These are phyloP conservation scores for Xylaria sp. DNA, from an alignment of 2,329 filamentous ascomycete species.

Conservation along the genomic window DNA sequence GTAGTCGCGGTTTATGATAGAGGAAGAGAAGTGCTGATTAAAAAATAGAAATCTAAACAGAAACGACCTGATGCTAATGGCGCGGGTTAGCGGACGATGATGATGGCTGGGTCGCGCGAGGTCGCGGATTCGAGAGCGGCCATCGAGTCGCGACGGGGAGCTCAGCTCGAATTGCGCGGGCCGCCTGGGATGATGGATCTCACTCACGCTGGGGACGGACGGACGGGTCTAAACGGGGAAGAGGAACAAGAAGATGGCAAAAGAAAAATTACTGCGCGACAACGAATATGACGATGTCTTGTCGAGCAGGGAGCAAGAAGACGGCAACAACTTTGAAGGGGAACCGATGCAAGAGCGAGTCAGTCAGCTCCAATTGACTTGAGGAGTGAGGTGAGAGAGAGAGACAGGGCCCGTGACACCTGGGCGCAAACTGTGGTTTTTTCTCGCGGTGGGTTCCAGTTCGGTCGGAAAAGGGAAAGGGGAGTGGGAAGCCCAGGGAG, in stretches of 20 bases:
- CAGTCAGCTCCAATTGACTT: constrained; percentile 33
- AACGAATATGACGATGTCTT: constrained; percentile 25
- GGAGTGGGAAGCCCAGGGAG: constrained; percentile 34
- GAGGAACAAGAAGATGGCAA: constrained; percentile 32
- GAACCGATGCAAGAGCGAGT: constrained; percentile 29
- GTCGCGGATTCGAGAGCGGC: constrained; percentile 44
- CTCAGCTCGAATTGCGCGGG: constrained; percentile 42
- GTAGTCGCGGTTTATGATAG: constrained; percentile 8
- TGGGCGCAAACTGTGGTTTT: constrained; percentile 43
- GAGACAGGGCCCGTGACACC: constrained; percentile 40
- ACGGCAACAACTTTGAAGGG: constrained; percentile 32
- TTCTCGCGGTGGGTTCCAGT: constrained; percentile 35
- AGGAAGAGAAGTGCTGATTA: constrained; percentile 37
- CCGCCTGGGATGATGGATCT: constrained; percentile 45
- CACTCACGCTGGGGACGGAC: constrained; percentile 46
- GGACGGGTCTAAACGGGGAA: constrained; percentile 33
- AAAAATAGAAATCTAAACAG: constrained; percentile 36
- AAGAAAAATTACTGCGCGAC: constrained; percentile 31
- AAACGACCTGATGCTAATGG: constrained; percentile 39
- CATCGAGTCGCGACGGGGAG: constrained; percentile 45
- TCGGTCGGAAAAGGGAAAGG: constrained; percentile 43
- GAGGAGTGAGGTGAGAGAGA: constrained; percentile 34
- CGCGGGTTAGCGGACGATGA: constrained; percentile 46
- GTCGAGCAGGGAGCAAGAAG: constrained; percentile 28
- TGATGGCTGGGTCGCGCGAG: constrained; percentile 41